Conservation (phyloP, 371 early-diverging fungal genomes). For the Blakeslea trispora region DNA sequence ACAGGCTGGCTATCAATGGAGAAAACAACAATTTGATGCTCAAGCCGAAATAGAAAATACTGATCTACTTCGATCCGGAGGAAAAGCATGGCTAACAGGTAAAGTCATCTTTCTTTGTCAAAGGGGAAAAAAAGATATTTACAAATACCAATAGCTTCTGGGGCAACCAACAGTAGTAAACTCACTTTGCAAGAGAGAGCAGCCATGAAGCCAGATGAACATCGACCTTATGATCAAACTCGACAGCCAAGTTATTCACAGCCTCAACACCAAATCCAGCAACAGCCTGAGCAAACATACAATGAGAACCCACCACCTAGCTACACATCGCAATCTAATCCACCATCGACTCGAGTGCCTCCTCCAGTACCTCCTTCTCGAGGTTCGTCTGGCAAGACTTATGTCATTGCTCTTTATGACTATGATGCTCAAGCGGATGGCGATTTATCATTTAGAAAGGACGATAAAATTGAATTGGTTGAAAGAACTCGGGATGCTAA, state of each 20-base stretch:
- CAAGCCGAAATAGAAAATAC: slow-evolving; percentile 40
- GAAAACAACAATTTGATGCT: slow-evolving; percentile 27
- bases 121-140: too few species aligned
- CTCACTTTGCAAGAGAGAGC: slow-evolving; percentile 46
- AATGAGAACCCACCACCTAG: not conserved
- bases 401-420: slow-evolving; percentile 70
- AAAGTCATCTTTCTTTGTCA: too few species aligned
- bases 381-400: slow-evolving; percentile 2
- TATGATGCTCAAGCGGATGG: slow-evolving; percentile 71
- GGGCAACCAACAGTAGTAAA: slow-evolving; percentile 36
- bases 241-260: slow-evolving; percentile 11
- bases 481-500: slow-evolving; percentile 57
- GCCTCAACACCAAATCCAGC: not conserved
- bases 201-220: slow-evolving; percentile 25
- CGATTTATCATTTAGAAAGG: slow-evolving; percentile 67
- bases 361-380: slow-evolving; percentile 1
- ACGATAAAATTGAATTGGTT: slow-evolving; percentile 71
- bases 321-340: not conserved
- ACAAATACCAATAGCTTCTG: slow-evolving; percentile 27
- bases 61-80: slow-evolving; percentile 46
- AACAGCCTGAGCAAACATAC: not conserved
- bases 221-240: slow-evolving; percentile 17
- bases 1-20: slow-evolving; percentile 38
- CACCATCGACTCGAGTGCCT: not conserved
- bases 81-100: slow-evolving; percentile 46